Evolutionary conservation across 2,329 filamentous ascomycete genomes (phyloP).

Genomic region (Hymenoscyphus fructigenus): DNA sequence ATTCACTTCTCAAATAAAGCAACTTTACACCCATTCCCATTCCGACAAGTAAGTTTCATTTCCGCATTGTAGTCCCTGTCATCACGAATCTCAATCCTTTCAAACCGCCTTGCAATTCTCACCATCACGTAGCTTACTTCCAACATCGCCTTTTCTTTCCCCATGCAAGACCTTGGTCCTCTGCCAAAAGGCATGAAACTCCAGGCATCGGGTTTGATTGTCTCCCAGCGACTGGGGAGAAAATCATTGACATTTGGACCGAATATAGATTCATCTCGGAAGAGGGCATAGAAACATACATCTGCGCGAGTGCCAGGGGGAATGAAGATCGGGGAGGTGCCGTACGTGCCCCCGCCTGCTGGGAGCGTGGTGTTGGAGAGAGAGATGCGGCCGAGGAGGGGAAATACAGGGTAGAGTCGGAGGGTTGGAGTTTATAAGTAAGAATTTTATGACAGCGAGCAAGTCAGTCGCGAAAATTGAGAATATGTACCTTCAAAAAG

Average conservation of each 20-base stretch:
- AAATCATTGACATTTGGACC: neutral
- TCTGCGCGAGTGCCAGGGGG: neutral
- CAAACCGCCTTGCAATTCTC: neutral
- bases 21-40: slow-evolving; percentile 3
- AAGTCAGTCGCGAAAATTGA: neutral
- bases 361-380: neutral
- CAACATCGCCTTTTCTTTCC: neutral
- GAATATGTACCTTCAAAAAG: neutral
- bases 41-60: slow-evolving; percentile 1
- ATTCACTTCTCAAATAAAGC: neutral
- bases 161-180: neutral
- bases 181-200: neutral
- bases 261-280: neutral
- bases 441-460: neutral
- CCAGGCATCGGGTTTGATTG: neutral
- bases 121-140: neutral
- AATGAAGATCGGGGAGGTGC: neutral
- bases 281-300: neutral
- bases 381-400: neutral
- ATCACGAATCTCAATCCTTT: neutral
- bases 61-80: neutral
- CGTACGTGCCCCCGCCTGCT: neutral
- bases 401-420: neutral
- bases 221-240: neutral
- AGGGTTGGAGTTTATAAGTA: neutral